These are phyloP conservation scores for Hypoxylon sp. DNA, from an alignment of 2,329 filamentous ascomycete genomes.

Conservation along the genomic window DNA sequence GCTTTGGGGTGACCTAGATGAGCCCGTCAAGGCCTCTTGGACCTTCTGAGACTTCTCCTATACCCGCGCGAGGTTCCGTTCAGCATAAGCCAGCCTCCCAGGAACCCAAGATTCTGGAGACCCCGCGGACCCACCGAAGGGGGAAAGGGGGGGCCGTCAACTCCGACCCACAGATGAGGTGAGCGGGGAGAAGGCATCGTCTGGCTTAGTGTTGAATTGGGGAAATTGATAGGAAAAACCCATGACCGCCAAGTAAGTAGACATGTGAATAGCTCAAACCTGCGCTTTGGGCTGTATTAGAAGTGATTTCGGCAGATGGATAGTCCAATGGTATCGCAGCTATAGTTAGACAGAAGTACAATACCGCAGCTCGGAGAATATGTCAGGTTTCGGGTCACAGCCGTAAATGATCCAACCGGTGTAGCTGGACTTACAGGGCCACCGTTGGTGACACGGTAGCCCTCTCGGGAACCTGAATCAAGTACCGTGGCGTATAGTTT, in stretches of 20 bases:
- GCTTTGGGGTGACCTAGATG: conserved; percentile 11
- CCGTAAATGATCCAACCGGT: conserved; percentile 41
- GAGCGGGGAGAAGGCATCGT: conserved; percentile 32
- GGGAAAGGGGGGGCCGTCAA: conserved; percentile 28
- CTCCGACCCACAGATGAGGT: conserved; percentile 30
- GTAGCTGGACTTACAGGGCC: conserved; percentile 22
- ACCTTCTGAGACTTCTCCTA: conserved; percentile 26
- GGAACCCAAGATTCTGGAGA: conserved; percentile 41
- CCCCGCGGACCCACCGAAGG: conserved; percentile 40
- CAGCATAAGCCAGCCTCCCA: conserved; percentile 26
- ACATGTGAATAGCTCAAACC: conserved; percentile 42
- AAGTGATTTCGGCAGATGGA: conserved; percentile 49
- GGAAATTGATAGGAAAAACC: conserved; percentile 35
- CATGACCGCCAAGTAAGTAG: conserved; percentile 39
- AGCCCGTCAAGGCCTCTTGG: conserved; percentile 19
- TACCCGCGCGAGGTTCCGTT: conserved; percentile 32
- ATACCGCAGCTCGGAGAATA: conserved; percentile 41
- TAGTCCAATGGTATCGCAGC: conserved; percentile 44
- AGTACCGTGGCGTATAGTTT: conserved; percentile 32
- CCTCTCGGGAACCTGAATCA: conserved; percentile 37
- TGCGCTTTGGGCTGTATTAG: conserved; percentile 36
- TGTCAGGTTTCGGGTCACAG: conserved; percentile 44
- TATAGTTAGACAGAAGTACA: conserved; percentile 39
- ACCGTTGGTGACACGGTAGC: conserved; percentile 37
- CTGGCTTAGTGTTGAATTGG: conserved; percentile 36